Evolutionary conservation across 305 asterid species (phyloP), one percentile per base, ranked within the genome.

Genomic region (Rubia peregrina): DNA sequence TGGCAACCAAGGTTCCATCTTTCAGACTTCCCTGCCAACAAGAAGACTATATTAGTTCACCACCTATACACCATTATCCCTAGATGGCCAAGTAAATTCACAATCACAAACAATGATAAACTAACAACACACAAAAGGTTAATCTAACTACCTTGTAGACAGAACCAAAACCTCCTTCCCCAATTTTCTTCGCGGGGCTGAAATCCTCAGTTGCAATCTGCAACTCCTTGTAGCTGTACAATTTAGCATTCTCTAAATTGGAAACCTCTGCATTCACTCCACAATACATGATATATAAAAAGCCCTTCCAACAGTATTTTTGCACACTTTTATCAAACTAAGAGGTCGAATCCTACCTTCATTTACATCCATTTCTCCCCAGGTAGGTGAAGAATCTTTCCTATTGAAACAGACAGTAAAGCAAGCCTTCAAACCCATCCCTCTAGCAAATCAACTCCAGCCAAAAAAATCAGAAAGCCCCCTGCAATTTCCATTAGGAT

Each of bases 151-250:
- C 97, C 93, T 89, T 90, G 86, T 82, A 92, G 40, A 92, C 96
- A 4, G 86, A 85, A 76, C 98, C 98, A 72, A 92, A 90, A 38
- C 97, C 96, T 61, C 98, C 97, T 83, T 78, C 72, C 26, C 98
- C 97, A 14, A 90, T 87, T 85, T 84, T 89, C 69, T 90, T 90
- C 40, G 80, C 67, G 38, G 68, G 73, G 33, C 79, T 83, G 74
- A 90, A 92, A 74, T 89, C 82, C 41, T 79, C 83, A 0, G 98
- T 89, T 8, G 98, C 97, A 26, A 55, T 63, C 71, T 69, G 85
- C 78, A 92, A 73, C 75, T 92, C 97, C 77, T 70, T 82, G 84
- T 82, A 92, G 72, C 82, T 84, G 79, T 86, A 90, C 67, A 84
- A 74, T 77, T 76, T 83, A 36, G 84, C 83, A 77, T 87, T 71